These are phyloP conservation scores for Dipodascus albidus DNA, from an alignment of 805 yeast species.

Conservation along the genomic window DNA sequence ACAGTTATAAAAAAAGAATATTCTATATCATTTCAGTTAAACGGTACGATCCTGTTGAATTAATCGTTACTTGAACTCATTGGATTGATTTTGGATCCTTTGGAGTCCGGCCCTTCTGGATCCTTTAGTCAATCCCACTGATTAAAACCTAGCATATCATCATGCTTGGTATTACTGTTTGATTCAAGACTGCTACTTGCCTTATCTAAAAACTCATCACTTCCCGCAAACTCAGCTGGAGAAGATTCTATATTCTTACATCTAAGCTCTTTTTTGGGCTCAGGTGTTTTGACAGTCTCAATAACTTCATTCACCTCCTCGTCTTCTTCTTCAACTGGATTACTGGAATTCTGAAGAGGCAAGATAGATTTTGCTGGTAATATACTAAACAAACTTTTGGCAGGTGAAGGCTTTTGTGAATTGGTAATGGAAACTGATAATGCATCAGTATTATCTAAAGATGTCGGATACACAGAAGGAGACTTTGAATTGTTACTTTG, in stretches of 20 bases:
- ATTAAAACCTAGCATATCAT: neutral
- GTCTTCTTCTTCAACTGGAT: neutral
- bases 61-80: too few species aligned
- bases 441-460: neutral
- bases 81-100: too few species aligned
- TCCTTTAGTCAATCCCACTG: conserved; percentile 1
- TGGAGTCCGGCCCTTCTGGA: too few species aligned
- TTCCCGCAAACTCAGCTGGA: neutral
- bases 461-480: neutral
- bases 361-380: neutral
- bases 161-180: neutral
- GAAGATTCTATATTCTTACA: neutral
- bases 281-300: neutral
- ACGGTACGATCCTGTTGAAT: too few species aligned
- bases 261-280: neutral
- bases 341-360: neutral
- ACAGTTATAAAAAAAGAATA: neutral
- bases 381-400: neutral
- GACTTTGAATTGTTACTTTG: neutral
- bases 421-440: neutral
- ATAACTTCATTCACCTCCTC: neutral
- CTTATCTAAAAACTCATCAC: neutral
- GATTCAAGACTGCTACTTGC: neutral
- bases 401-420: neutral
- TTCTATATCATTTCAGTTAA: neutral